Evolutionary conservation across 2,329 filamentous ascomycete species (phyloP), one percentile per base, ranked within the genome.

Genomic region (Septoria petroselini): DNA sequence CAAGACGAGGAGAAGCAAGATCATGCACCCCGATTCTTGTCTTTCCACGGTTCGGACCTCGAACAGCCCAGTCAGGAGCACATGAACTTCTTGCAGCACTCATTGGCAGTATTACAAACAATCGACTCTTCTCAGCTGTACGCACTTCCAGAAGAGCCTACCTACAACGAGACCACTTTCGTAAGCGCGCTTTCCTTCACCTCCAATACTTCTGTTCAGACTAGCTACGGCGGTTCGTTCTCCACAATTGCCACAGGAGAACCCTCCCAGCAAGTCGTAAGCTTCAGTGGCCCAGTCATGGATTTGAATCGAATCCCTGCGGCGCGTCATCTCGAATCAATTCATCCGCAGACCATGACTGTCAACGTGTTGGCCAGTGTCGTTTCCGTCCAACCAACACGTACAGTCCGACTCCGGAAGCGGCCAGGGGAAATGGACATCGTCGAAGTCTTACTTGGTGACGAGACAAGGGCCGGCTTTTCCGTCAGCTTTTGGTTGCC

Each of bases 391-490:
- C 77, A 84, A 1, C 76, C 82, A 30, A 76, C 85, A 1, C 82
- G 86, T 18, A 77, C 77, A 2, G 81, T 95, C 15, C 79, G 74
- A 23, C 88, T 90, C 0, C 77, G 80, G 31, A 62, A 73, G 71
- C 45, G 49, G 25, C 27, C 46, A 41, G 45, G 70, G 52, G 69
- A 74, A 35, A 76, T 84, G 43, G 79, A 86, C 4, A 76, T 95
- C 2, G 73, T 91, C 33, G 89, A 95, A 67, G 68, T 93, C 2
- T 73, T 91, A 1, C 82, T 96, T 1, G 91, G 87, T 4, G 91
- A 97, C 66, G 87, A 95, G 43, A 95, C 90, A 0, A 81, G 78
- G 56, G 81, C 87, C 0, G 86, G 85, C 2, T 95, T 96, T 69
- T 81, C 78, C 21, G 76, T 96, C 48, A 91, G 86, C 2, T 89